phyloP scores from a whole-genome alignment of 495 filamentous ascomycete species.

The Aspergillus indologenus region DNA sequence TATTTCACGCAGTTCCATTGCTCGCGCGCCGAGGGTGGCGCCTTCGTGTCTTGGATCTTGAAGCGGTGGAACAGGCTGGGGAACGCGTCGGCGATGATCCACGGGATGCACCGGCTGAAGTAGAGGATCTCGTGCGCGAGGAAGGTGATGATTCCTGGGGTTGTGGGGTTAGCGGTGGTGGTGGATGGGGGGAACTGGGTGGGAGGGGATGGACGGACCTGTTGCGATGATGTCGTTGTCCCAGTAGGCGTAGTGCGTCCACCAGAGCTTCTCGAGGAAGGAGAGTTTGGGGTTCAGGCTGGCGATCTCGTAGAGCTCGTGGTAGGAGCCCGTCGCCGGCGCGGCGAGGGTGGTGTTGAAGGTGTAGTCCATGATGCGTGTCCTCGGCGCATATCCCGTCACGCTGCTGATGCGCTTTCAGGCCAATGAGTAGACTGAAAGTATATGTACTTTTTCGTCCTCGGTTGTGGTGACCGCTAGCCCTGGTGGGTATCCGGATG shows the following conservation, averaged over 20 bases:
- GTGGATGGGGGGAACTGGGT: not conserved
- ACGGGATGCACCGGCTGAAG: conserved; percentile 88
- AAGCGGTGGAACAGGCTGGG: conserved; percentile 76
- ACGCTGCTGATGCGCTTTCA: not conserved
- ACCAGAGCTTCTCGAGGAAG: conserved; percentile 80
- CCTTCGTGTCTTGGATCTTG: conserved; percentile 71
- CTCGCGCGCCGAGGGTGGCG: conserved; percentile 48
- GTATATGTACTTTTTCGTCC: conserved; percentile 5
- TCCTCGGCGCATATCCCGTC: not conserved
- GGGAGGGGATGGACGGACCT: conserved; percentile 42
- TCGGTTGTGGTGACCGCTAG: not conserved
- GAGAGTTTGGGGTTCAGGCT: conserved; percentile 86
- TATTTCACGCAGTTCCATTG: conserved; percentile 91
- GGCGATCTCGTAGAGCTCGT: conserved; percentile 26
- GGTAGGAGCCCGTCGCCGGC: conserved; percentile 14
- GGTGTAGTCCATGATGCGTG: conserved; percentile 16
- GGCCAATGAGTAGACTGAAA: not conserved
- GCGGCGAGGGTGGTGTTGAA: conserved; percentile 14
- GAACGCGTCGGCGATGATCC: conserved; percentile 87
- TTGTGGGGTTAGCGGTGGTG: not conserved
- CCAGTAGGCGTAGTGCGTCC: conserved; percentile 97
- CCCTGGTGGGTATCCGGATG: conserved; percentile 16
- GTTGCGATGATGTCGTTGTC: conserved; percentile 94
- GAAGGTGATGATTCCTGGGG: conserved; percentile 76
- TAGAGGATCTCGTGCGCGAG: conserved; percentile 91